Evolutionary conservation across 257 asterid species (phyloP).

Genomic region (Fraxinus pennsylvanica): DNA sequence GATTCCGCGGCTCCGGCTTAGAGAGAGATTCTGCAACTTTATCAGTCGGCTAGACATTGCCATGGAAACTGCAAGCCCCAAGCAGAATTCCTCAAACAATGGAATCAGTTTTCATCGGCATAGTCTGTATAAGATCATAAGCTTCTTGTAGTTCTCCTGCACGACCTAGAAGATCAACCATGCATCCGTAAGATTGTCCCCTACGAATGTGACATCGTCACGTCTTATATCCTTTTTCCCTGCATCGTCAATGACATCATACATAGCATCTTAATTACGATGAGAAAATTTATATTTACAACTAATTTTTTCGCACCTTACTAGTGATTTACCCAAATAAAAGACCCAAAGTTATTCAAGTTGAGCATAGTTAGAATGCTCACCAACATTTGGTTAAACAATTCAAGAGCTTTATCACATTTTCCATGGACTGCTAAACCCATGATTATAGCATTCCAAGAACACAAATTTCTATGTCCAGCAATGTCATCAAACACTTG

Average conservation of each 20-base stretch:
- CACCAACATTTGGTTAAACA: constrained; percentile 67
- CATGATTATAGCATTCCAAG: constrained; percentile 85
- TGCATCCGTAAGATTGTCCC: constrained; percentile 82
- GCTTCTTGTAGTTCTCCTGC: constrained; percentile 71
- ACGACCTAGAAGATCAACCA: constrained; percentile 87
- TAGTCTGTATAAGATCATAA: constrained; percentile 48
- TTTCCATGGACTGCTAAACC: constrained; percentile 86
- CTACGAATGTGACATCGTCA: constrained; percentile 86
- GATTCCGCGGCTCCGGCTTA: constrained; percentile 69
- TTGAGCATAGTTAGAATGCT: constrained; percentile 22
- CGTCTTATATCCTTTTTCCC: constrained; percentile 55
- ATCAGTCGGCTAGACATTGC: constrained; percentile 68
- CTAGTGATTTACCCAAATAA: not conserved
- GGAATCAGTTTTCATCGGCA: constrained; percentile 88
- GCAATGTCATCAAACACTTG: constrained; percentile 64
- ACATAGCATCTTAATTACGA: constrained; percentile 4
- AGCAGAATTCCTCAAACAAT: constrained; percentile 85
- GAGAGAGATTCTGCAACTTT: constrained; percentile 64
- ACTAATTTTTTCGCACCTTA: not conserved
- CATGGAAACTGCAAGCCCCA: constrained; percentile 85
- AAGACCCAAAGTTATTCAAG: not conserved
- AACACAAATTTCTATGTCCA: constrained; percentile 59
- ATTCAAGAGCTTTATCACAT: constrained; percentile 53
- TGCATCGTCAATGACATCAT: constrained; percentile 35
- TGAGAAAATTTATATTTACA: not conserved